A percentile compares a stretch with the other conserved stretches of the same genome.
phyloP scores from a whole-genome alignment of 2,329 filamentous ascomycete species.

The Fonsecaea multimorphosa region DNA sequence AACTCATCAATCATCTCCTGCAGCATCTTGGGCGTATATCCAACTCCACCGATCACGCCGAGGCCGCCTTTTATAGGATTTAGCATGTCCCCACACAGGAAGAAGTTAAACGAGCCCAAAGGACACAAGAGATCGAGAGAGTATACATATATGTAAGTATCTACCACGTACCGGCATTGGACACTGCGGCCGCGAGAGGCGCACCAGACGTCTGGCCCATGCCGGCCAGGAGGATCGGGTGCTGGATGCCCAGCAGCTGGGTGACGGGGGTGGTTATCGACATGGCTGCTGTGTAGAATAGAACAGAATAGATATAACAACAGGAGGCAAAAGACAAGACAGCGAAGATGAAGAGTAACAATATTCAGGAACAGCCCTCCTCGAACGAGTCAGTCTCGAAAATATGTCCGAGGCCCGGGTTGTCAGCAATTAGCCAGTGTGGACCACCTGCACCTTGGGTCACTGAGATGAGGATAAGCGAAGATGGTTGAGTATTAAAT shows the following conservation, averaged over 20 bases:
- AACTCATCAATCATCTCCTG: constrained; percentile 65
- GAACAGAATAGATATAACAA: too few species aligned
- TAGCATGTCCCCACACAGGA: neutral
- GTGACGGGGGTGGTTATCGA: constrained; percentile 36
- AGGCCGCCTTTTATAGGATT: constrained; percentile 30
- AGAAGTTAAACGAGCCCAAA: too few species aligned
- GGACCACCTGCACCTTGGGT: too few species aligned
- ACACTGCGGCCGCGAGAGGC: constrained; percentile 39
- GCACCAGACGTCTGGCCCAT: constrained; percentile 39
- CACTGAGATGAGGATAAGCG: too few species aligned
- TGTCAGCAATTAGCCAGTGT: constrained; percentile 4
- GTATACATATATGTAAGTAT: too few species aligned
- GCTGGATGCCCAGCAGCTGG: constrained; percentile 38
- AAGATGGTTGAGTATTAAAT: too few species aligned
- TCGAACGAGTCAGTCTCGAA: neutral
- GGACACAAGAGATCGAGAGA: neutral
- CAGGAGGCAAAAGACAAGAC: neutral
- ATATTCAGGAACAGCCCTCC: too few species aligned
- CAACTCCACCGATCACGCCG: constrained; percentile 40
- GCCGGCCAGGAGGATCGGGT: constrained; percentile 40
- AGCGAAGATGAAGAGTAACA: too few species aligned
- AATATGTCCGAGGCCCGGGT: neutral
- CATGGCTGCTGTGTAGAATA: constrained; percentile 16
- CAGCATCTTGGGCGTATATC: constrained; percentile 70
- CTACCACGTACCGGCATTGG: constrained; percentile 36